These are phyloP conservation scores for Pythium folliculosum DNA, from an alignment of 352 stramenopile genomes.

Conservation along the genomic window DNA sequence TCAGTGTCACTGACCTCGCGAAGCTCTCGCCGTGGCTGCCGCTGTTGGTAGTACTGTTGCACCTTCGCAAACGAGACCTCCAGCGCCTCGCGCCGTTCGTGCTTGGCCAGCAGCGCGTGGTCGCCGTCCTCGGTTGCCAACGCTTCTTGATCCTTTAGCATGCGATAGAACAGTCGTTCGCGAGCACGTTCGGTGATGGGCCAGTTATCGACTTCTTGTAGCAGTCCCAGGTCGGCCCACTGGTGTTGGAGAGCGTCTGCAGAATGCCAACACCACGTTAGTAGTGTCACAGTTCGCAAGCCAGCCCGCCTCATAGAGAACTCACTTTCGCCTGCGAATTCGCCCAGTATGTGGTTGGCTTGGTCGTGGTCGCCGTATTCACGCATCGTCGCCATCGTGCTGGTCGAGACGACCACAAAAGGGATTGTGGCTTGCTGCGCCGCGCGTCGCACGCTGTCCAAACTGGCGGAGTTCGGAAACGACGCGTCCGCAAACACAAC, in stretches of 20 bases:
- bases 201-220: conserved; percentile 60
- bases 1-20: background rate
- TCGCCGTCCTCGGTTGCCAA: conserved; percentile 47
- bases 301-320: background rate
- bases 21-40: background rate
- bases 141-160: conserved; percentile 66
- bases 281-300: background rate
- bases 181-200: conserved; percentile 41
- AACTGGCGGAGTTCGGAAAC: conserved; percentile 30
- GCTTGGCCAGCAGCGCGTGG: conserved; percentile 37
- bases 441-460: conserved; percentile 22
- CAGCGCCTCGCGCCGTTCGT: conserved; percentile 57
- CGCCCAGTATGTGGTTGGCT: conserved; percentile 46
- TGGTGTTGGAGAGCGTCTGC: conserved; percentile 64
- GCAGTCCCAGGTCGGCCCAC: conserved; percentile 53
- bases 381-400: conserved; percentile 11
- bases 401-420: conserved; percentile 50
- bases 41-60: conserved; percentile 23
- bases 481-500: conserved; percentile 48
- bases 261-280: background rate
- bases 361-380: background rate
- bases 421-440: conserved; percentile 38
- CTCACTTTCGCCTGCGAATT: conserved; percentile 70
- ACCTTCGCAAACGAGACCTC: conserved; percentile 18
- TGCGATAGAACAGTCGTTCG: conserved; percentile 64